These are phyloP conservation scores for Epichloe gansuensis DNA, from an alignment of 2,329 filamentous ascomycete species.

Conservation along the genomic window DNA sequence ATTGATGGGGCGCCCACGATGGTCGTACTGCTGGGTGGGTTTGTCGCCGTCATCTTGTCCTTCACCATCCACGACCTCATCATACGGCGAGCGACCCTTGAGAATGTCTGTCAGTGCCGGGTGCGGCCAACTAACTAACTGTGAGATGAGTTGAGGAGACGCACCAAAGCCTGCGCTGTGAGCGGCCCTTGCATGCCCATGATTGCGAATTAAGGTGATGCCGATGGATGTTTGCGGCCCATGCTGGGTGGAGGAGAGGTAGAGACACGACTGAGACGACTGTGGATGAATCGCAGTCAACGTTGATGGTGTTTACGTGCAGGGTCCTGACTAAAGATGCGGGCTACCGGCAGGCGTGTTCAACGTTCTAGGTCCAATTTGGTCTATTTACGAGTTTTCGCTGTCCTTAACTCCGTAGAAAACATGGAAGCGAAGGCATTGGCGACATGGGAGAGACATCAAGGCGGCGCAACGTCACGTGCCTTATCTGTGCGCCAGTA, in stretches of 20 bases:
- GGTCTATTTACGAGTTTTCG: too few species aligned
- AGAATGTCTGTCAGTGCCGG: background rate
- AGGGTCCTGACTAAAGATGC: too few species aligned
- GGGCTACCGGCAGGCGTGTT: too few species aligned
- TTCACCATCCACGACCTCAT: conserved; percentile 40
- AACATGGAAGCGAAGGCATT: too few species aligned
- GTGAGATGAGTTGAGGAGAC: conserved; percentile 7
- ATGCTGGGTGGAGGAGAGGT: background rate
- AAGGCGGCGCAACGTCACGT: too few species aligned
- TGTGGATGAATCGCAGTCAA: background rate
- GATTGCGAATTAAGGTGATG: background rate
- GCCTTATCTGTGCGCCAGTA: too few species aligned
- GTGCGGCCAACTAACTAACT: background rate
- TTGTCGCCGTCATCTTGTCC: conserved; percentile 28
- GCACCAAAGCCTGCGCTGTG: conserved; percentile 43
- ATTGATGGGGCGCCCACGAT: conserved; percentile 42
- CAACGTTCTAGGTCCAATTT: too few species aligned
- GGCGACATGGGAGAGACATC: too few species aligned
- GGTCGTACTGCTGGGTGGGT: conserved; percentile 38
- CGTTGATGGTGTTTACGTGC: too few species aligned
- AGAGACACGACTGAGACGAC: background rate
- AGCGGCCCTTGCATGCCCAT: conserved; percentile 45
- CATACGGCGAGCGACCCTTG: conserved; percentile 47
- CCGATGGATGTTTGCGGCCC: background rate
- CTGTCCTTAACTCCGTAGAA: too few species aligned